phyloP scores from a whole-genome alignment of 768 basidiomycete species.

The Kwoniella shandongensis region DNA sequence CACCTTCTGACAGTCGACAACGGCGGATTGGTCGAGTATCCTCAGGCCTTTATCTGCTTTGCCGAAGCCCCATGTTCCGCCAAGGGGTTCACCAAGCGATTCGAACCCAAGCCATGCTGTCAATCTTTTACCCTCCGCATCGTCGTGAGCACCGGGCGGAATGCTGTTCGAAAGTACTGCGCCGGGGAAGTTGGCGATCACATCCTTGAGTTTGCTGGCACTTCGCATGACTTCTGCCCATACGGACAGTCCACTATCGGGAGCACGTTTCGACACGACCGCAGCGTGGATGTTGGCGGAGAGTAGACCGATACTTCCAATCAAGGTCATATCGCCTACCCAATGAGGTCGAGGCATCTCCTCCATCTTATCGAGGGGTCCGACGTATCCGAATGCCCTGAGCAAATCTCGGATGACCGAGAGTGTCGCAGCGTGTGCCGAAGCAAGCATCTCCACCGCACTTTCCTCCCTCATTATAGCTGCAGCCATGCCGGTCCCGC shows the following conservation, averaged over 20 bases:
- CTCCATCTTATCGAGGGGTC: conserved; percentile 36
- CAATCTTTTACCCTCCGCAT: conserved; percentile 14
- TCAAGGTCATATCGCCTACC: conserved; percentile 62
- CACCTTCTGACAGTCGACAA: conserved; percentile 25
- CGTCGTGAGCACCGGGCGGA: conserved; percentile 5
- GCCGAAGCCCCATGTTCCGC: conserved; percentile 38
- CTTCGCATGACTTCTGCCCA: conserved; percentile 41
- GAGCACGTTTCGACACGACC: conserved; percentile 29
- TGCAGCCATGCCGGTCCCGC: conserved; percentile 21
- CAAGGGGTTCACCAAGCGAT: conserved; percentile 19
- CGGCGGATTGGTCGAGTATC: conserved; percentile 23
- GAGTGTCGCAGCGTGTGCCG: conserved; percentile 20
- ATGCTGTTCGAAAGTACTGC: conserved; percentile 10
- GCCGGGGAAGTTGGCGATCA: conserved; percentile 27
- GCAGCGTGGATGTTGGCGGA: conserved; percentile 64
- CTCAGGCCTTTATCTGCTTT: conserved; percentile 10
- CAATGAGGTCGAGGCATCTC: conserved; percentile 44
- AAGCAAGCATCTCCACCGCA: conserved; percentile 27
- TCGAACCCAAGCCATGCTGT: conserved; percentile 22
- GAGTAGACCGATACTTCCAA: conserved; percentile 61
- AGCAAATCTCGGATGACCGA: conserved; percentile 28
- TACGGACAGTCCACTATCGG: conserved; percentile 35
- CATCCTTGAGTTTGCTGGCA: conserved; percentile 39
- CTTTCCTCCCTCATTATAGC: conserved; percentile 36
- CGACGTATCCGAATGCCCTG: conserved; percentile 41